These are phyloP conservation scores for Hypoxylon sp. DNA, from an alignment of 2,329 filamentous ascomycete species.

Conservation along the genomic window DNA sequence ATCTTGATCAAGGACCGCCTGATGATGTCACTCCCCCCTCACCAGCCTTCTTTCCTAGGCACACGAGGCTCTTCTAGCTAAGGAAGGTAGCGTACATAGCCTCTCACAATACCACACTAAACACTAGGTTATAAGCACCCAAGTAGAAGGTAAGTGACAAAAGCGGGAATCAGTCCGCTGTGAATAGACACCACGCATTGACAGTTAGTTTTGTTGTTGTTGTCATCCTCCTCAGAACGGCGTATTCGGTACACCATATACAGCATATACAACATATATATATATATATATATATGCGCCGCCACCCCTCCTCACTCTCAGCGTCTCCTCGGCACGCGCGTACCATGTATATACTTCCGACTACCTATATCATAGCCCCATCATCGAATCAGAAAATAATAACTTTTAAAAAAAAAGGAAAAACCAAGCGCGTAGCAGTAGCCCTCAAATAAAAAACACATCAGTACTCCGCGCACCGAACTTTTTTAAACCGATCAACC, in stretches of 20 bases:
- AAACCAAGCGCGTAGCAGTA: not conserved
- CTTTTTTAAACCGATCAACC: conserved; percentile 38
- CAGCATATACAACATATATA: conserved; percentile 27
- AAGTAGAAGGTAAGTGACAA: conserved; percentile 25
- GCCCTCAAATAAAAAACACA: conserved; percentile 5
- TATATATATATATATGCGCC: not conserved
- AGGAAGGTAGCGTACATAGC: conserved; percentile 9
- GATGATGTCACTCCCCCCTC: conserved; percentile 21
- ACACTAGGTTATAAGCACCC: conserved; percentile 20
- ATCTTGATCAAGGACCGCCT: conserved; percentile 21
- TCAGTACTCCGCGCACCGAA: conserved; percentile 38
- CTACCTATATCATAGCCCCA: conserved; percentile 23
- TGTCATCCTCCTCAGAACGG: conserved; percentile 8
- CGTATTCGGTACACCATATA: conserved; percentile 29
- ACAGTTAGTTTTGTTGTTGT: conserved; percentile 6
- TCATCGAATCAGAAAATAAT: conserved; percentile 10
- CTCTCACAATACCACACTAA: conserved; percentile 19
- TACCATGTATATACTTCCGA: conserved; percentile 20
- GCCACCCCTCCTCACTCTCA: not conserved
- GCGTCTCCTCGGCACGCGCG: conserved; percentile 7
- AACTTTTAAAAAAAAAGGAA: conserved; percentile 1
- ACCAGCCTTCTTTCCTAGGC: conserved; percentile 2
- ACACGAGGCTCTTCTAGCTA: conserved; percentile 24
- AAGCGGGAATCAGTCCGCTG: conserved; percentile 17
- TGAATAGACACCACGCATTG: conserved; percentile 25